These are phyloP conservation scores for Pinguiococcus pyrenoidosus DNA, from an alignment of 108 stramenopile species.

Conservation along the genomic window DNA sequence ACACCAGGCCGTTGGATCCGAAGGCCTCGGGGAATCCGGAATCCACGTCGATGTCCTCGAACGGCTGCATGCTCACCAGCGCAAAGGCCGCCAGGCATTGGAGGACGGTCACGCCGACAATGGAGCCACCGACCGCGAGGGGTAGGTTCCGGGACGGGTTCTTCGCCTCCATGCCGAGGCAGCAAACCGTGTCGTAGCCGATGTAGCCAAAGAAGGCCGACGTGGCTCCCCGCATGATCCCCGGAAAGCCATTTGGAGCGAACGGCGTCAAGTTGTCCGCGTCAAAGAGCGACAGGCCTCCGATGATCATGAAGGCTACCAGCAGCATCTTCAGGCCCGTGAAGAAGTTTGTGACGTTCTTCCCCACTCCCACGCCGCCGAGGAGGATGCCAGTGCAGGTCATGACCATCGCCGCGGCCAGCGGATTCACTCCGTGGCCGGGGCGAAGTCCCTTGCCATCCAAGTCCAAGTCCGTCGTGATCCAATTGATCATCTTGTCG, in stretches of 20 bases:
- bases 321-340: constrained; percentile 58
- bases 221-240: constrained; percentile 57
- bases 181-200: constrained; percentile 53
- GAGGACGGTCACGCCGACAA: constrained; percentile 50
- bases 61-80: constrained; percentile 68
- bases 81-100: constrained; percentile 59
- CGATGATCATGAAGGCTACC: constrained; percentile 62
- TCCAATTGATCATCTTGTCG: constrained; percentile 64
- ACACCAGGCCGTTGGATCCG: background rate
- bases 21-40: constrained; percentile 55
- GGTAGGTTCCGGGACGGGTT: constrained; percentile 63
- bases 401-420: constrained; percentile 10
- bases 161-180: constrained; percentile 60
- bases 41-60: constrained; percentile 42
- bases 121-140: constrained; percentile 51
- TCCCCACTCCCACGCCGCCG: constrained; percentile 57
- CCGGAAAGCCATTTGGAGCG: constrained; percentile 37
- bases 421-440: constrained; percentile 40
- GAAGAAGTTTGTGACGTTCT: constrained; percentile 60
- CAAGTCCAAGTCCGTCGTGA: constrained; percentile 9
- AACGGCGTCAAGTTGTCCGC: constrained; percentile 47
- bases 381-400: constrained; percentile 28
- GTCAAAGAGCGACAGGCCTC: constrained; percentile 53
- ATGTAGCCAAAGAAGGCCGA: constrained; percentile 77
- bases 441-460: background rate